Evolutionary conservation across 371 early-diverging fungal genomes (phyloP).

Genomic region (Mucor piriformis): DNA sequence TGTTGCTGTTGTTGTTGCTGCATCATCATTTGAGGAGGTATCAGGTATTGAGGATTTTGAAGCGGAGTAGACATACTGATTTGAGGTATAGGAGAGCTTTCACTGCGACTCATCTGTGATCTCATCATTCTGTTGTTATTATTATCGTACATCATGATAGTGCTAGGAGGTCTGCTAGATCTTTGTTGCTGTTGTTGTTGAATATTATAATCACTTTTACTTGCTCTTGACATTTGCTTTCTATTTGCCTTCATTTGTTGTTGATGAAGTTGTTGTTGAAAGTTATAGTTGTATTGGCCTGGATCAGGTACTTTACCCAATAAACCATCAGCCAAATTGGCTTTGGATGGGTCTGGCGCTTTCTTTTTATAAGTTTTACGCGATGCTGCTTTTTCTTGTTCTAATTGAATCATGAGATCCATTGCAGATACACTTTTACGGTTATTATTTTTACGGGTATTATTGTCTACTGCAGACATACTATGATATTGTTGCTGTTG

Average conservation of each 20-base stretch:
- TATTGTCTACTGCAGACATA: background rate
- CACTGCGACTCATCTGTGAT: slow-evolving; percentile 10
- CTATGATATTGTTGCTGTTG: slow-evolving; percentile 26
- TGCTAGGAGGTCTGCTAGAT: slow-evolving; percentile 6
- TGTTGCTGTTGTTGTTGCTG: slow-evolving; percentile 14
- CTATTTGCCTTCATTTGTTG: slow-evolving; percentile 17
- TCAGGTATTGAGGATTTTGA: slow-evolving; percentile 13
- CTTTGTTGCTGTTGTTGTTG: slow-evolving; percentile 15
- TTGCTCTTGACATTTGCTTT: slow-evolving; percentile 28
- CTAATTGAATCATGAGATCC: slow-evolving; percentile 48
- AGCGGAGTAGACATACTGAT: slow-evolving; percentile 24
- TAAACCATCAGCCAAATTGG: slow-evolving; percentile 38
- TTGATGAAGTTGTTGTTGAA: slow-evolving; percentile 34
- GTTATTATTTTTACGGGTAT: slow-evolving; percentile 22
- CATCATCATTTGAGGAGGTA: slow-evolving; percentile 12
- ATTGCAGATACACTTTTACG: slow-evolving; percentile 50
- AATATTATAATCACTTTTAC: slow-evolving; percentile 25
- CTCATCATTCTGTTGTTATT: slow-evolving; percentile 6
- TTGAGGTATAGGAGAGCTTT: slow-evolving; percentile 25
- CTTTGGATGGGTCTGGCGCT: slow-evolving; percentile 37
- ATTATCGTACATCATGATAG: slow-evolving; percentile 15
- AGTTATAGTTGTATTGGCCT: slow-evolving; percentile 40
- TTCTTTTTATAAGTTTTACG: slow-evolving; percentile 34
- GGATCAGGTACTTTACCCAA: slow-evolving; percentile 35
- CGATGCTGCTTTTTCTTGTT: slow-evolving; percentile 40